phyloP scores from a whole-genome alignment of 257 asterid genomes.

The Nyctanthes arbortristis region DNA sequence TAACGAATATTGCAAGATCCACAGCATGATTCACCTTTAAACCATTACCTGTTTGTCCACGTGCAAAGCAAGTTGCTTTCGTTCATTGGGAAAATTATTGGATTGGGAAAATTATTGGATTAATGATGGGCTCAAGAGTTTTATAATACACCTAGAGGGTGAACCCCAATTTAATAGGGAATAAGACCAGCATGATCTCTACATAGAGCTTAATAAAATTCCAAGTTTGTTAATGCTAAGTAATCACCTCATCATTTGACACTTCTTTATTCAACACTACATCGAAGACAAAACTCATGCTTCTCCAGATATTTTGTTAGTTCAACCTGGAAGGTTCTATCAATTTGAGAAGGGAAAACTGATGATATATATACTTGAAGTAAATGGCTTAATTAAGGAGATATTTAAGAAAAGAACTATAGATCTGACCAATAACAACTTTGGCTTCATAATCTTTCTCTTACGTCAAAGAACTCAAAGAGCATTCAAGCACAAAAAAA shows the following conservation, averaged over 20 bases:
- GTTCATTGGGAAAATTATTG: no score
- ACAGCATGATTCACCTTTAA: no score
- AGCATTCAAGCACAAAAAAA: background rate
- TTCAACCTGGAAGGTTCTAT: conserved; percentile 65
- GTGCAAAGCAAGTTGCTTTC: conserved; percentile 95
- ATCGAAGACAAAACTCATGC: conserved; percentile 96
- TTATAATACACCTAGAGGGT: conserved; percentile 61
- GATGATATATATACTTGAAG: background rate
- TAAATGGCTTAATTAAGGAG: background rate
- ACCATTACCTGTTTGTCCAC: conserved; percentile 92
- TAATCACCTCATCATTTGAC: conserved; percentile 90
- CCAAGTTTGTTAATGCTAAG: background rate
- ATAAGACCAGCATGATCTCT: conserved; percentile 5
- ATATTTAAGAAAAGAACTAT: background rate
- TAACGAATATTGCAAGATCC: no score
- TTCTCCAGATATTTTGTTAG: conserved; percentile 91
- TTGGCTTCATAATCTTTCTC: background rate
- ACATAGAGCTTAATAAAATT: background rate
- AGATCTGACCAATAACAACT: background rate
- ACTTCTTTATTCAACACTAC: conserved; percentile 97
- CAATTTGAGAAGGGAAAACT: background rate
- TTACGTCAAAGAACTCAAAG: background rate
- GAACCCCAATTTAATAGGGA: conserved; percentile 19
- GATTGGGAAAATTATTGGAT: conserved; percentile 84
- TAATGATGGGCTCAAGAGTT: conserved; percentile 90